Conservation (phyloP, 192 early-diverging fungal species). For the Linnemannia exigua region DNA sequence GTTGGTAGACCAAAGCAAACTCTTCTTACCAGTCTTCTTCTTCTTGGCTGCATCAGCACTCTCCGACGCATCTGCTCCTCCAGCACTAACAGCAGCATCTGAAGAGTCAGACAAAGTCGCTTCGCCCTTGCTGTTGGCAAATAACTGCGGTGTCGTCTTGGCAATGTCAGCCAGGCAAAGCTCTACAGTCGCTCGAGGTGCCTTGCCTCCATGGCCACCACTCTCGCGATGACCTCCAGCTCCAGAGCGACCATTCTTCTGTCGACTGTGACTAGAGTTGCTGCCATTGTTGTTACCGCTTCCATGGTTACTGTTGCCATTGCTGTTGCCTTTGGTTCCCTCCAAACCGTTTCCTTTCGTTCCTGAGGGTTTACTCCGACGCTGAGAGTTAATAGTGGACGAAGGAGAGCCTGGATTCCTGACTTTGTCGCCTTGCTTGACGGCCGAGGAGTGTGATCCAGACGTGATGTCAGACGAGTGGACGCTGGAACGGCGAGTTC, state of each 20-base stretch:
- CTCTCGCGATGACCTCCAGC: neutral
- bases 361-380: neutral
- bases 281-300: conserved; percentile 7
- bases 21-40: conserved; percentile 29
- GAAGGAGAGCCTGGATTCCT: neutral
- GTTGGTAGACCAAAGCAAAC: conserved; percentile 51
- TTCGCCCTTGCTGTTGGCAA: conserved; percentile 11
- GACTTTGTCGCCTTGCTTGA: neutral
- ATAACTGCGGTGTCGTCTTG: conserved; percentile 32
- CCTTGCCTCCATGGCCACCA: conserved; percentile 18
- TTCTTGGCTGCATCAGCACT: neutral
- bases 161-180: conserved; percentile 53
- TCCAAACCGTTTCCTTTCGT: neutral
- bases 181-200: conserved; percentile 37
- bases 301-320: neutral
- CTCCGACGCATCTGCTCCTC: neutral
- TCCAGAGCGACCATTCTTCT: conserved; percentile 11
- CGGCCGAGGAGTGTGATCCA: neutral
- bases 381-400: neutral
- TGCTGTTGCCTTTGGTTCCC: neutral
- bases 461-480: neutral
- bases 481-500: neutral
- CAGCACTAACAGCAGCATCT: neutral
- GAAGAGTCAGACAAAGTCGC: neutral
- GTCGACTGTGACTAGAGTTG: conserved; percentile 13